Conservation (phyloP, 192 early-diverging fungal species). For the Coemansia javaensis region DNA sequence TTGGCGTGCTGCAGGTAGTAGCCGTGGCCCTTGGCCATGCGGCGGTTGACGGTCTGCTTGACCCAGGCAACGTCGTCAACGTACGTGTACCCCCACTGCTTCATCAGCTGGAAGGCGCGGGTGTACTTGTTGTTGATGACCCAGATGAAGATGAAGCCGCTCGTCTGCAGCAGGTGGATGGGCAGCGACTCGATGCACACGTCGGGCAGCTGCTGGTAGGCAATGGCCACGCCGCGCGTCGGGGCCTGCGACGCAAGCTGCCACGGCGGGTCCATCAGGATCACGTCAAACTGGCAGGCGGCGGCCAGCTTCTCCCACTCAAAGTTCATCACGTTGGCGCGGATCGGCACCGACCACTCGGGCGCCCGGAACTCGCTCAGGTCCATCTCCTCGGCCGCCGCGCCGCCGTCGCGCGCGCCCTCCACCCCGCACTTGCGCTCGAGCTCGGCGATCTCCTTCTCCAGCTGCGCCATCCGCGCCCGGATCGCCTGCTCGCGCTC, state of each 20-base stretch:
- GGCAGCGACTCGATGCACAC: slow-evolving; percentile 88
- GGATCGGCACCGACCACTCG: slow-evolving; percentile 91
- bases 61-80: slow-evolving; percentile 97
- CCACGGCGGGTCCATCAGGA: slow-evolving; percentile 96
- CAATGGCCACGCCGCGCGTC: slow-evolving; percentile 87
- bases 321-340: slow-evolving; percentile 93
- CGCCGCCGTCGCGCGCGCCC: slow-evolving; percentile 5
- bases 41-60: slow-evolving; percentile 91
- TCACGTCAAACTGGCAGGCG: slow-evolving; percentile 88
- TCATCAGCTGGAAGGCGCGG: slow-evolving; percentile 90
- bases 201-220: slow-evolving; percentile 93
- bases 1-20: slow-evolving; percentile 97
- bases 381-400: slow-evolving; percentile 30
- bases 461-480: slow-evolving; percentile 52
- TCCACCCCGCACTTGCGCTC: slow-evolving; percentile 51
- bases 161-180: slow-evolving; percentile 75
- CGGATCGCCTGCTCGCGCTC: slow-evolving; percentile 55
- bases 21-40: slow-evolving; percentile 96
- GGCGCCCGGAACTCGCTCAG: slow-evolving; percentile 84
- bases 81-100: slow-evolving; percentile 92
- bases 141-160: slow-evolving; percentile 96
- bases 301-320: slow-evolving; percentile 80
- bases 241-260: slow-evolving; percentile 91
- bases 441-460: slow-evolving; percentile 54
- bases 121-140: slow-evolving; percentile 99